Percentiles rank a stretch among this genome's conserved stretches.
phyloP scores from a whole-genome alignment of 2,329 filamentous ascomycete species.

The Neurospora sp. region DNA sequence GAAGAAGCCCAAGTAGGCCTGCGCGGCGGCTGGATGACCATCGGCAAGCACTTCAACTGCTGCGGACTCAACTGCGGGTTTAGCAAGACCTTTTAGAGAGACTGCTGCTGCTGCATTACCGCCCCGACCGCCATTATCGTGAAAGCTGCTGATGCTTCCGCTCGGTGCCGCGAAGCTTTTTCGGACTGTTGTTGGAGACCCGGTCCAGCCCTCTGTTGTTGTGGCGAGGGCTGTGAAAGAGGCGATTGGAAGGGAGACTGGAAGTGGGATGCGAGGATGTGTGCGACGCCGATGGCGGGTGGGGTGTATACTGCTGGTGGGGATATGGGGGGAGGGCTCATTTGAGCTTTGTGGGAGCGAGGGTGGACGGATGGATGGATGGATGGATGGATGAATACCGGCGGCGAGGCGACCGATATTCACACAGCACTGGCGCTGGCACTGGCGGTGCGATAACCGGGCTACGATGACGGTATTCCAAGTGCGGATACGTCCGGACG shows the following conservation, averaged over 20 bases:
- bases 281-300: neutral
- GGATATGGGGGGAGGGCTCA: too few relatives aligned
- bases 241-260: neutral
- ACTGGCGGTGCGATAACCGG: too few relatives aligned
- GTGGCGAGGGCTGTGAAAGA: neutral
- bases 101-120: neutral
- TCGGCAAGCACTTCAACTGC: neutral
- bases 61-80: neutral
- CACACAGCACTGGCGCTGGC: too few relatives aligned
- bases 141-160: too few relatives aligned
- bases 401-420: too few relatives aligned
- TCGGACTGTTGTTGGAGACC: constrained; percentile 3
- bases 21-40: neutral
- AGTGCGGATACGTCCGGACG: too few relatives aligned
- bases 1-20: neutral
- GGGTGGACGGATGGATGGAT: too few relatives aligned
- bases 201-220: neutral
- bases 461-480: too few relatives aligned
- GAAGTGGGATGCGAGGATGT: neutral
- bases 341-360: too few relatives aligned
- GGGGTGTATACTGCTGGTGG: neutral
- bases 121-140: too few relatives aligned
- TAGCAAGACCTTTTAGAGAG: neutral
- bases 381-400: too few relatives aligned
- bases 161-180: too few relatives aligned